Evolutionary conservation across 495 filamentous ascomycete species (phyloP).

Genomic region (Copromyces sp.): DNA sequence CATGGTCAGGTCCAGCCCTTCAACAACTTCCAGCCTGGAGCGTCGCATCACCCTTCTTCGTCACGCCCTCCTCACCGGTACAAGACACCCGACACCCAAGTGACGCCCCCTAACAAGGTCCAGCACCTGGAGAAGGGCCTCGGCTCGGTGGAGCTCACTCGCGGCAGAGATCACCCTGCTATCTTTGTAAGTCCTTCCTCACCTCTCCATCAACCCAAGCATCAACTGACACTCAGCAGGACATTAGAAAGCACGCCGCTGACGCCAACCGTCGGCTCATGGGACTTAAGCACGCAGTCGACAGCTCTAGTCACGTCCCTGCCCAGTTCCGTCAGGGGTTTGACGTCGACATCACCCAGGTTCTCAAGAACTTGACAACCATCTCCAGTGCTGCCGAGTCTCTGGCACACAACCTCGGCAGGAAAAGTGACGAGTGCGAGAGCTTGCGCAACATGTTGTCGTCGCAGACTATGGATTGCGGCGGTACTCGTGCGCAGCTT

Average conservation of each 20-base stretch:
- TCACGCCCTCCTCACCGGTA: not conserved
- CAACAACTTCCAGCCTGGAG: not conserved
- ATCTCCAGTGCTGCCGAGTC: not conserved
- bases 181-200: not conserved
- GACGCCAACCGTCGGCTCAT: not conserved
- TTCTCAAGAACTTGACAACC: not conserved
- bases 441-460: not conserved
- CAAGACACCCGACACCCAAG: not conserved
- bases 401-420: not conserved
- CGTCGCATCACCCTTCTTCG: not conserved
- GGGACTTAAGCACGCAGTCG: not conserved
- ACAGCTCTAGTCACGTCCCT: not conserved
- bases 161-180: not conserved
- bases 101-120: not conserved
- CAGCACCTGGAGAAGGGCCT: not conserved
- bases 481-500: not conserved
- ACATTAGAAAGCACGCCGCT: not conserved
- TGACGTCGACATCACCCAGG: not conserved
- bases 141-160: not conserved
- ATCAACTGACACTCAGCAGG: not conserved
- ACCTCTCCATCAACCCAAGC: not conserved
- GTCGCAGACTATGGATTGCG: not conserved
- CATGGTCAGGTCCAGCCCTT: not conserved
- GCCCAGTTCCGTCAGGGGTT: not conserved
- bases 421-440: not conserved